Evolutionary conservation across 2,329 filamentous ascomycete genomes (phyloP), one percentile per base, ranked within the genome.

Genomic region (Emergomyces orientalis): DNA sequence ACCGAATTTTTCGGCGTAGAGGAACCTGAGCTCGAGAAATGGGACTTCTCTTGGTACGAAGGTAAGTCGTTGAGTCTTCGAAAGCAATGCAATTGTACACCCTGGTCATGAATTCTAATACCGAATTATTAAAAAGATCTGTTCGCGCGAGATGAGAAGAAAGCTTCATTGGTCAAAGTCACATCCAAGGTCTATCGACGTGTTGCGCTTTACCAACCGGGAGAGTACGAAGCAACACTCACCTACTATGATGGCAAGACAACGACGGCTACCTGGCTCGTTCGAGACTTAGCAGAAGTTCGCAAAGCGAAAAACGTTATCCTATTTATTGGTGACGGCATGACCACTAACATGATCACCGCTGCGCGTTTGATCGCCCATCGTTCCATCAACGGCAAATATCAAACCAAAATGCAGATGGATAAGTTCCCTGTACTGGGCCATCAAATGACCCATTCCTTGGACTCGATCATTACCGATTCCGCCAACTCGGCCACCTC

Each of bases 361-460:
- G 90, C 90, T 51, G 90, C 90, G 61, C 88, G 90, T 67, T 80
- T 94, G 62, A 86, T 95, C 62, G 90, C 82, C 22, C 90, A 95
- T 80, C 88, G 90, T 79, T 87, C 83, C 68, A 82, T 93, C 80
- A 94, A 95, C 71, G 90, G 90, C 68, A 89, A 88, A 74, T 95
- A 93, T 75, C 86, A 90, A 79, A 85, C 83, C 63, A 82, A 81
- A 63, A 83, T 95, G 82, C 82, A 85, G 71, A 81, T 95, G 79
- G 90, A 95, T 78, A 82, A 91, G 71, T 94, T 94, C 76, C 90
- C 90, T 2, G 84, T 92, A n/a, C 73, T 93, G 13, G 90, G 90
- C 25, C 90, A 95, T 74, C 90, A 93, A 77, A 93, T 94, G 87
- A 92, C 90, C 13, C 89, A 93, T 76, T 92, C 89, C 1, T 85